phyloP scores from a whole-genome alignment of 2,329 filamentous ascomycete species.

The Phyllosticta capitalensis region DNA sequence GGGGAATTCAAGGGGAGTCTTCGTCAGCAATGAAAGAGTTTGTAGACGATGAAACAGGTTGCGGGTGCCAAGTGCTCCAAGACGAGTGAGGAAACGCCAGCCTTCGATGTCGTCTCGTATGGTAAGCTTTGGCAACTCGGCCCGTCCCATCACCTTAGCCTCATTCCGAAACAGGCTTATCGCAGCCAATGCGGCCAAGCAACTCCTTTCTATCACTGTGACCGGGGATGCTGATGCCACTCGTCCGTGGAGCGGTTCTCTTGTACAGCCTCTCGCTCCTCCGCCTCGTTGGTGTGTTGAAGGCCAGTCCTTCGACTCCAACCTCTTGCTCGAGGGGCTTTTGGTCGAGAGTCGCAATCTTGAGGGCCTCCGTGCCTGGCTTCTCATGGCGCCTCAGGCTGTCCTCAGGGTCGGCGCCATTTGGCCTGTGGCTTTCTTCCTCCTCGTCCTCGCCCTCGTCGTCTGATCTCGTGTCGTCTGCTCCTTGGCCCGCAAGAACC shows the following conservation, averaged over 20 bases:
- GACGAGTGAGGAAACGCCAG: neutral
- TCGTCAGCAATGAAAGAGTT: neutral
- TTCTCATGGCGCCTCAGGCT: slow-evolving; percentile 19
- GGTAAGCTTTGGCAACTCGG: neutral
- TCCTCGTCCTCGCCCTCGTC: slow-evolving; percentile 64
- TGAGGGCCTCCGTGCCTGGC: slow-evolving; percentile 16
- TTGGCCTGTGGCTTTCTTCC: slow-evolving; percentile 19
- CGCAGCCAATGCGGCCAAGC: slow-evolving; percentile 71
- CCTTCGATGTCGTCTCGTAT: neutral
- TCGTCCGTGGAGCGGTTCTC: slow-evolving; percentile 39
- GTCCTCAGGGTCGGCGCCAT: slow-evolving; percentile 18
- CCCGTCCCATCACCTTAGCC: neutral
- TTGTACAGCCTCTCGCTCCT: slow-evolving; percentile 30
- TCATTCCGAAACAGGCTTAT: slow-evolving; percentile 45
- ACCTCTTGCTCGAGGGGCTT: slow-evolving; percentile 62
- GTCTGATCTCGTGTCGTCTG: slow-evolving; percentile 82
- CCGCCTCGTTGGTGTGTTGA: slow-evolving; percentile 36
- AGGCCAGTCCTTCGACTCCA: slow-evolving; percentile 60
- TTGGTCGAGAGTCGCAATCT: slow-evolving; percentile 8
- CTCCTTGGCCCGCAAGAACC: slow-evolving; percentile 65
- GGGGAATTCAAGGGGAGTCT: no score
- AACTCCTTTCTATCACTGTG: slow-evolving; percentile 73
- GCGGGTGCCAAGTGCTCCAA: neutral
- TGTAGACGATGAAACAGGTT: neutral
- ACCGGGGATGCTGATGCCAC: slow-evolving; percentile 53